These are phyloP conservation scores for Ettlia oleoabundans DNA, from an alignment of 139 green algal species.

Conservation along the genomic window DNA sequence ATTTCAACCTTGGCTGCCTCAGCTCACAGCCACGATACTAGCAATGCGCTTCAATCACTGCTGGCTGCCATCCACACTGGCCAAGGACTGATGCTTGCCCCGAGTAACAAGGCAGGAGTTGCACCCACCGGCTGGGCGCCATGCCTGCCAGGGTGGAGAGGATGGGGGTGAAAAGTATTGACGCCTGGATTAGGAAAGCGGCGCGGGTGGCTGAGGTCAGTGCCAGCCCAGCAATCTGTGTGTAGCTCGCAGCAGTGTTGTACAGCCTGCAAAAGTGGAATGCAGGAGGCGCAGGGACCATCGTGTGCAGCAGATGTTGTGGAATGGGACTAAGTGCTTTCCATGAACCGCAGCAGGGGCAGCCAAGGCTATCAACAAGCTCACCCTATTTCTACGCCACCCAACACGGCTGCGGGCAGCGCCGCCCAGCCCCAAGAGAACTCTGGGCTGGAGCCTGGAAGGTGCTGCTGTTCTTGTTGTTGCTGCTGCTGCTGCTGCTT, in stretches of 20 bases:
- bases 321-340: too few species aligned
- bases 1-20: too few species aligned
- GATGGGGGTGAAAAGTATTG: slow-evolving; percentile 41
- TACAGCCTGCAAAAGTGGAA: not conserved
- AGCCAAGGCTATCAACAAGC: not conserved
- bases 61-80: too few species aligned
- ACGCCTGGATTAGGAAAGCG: slow-evolving; percentile 52
- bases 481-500: not conserved
- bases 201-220: slow-evolving; percentile 31
- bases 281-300: not conserved
- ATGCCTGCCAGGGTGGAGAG: slow-evolving; percentile 12
- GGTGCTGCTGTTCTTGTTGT: not conserved
- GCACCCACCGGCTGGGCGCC: not conserved
- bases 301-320: not conserved
- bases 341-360: not conserved
- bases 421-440: not conserved
- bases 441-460: too few species aligned
- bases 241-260: not conserved
- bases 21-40: too few species aligned
- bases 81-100: too few species aligned
- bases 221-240: not conserved
- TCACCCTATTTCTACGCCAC: slow-evolving; percentile 18
- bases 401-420: slow-evolving; percentile 12
- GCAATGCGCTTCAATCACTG: too few species aligned
- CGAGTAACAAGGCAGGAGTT: not conserved